Base-by-base conservation (phyloP, 495 filamentous ascomycete species). In the Podospora bellae-mahoneyi region DNA sequence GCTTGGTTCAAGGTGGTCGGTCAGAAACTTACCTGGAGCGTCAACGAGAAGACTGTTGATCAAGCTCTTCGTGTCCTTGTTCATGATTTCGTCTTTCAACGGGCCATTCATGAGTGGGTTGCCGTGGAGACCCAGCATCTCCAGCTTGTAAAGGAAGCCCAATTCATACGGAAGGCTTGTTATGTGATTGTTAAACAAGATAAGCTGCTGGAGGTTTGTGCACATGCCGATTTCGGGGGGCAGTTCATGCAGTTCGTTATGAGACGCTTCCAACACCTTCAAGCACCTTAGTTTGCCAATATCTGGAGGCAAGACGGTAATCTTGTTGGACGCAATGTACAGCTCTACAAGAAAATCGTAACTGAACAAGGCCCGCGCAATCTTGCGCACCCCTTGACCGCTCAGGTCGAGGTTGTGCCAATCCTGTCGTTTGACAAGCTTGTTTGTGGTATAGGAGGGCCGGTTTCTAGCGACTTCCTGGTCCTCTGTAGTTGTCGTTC, bases 201-300 rank as follows among this genome's bases (percentile, higher is more conserved):
- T 80, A 1, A 99, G 84, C 55, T 86, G 85, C 74, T 89, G 89
- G 62, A 99, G 81, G 69, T 91, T 92, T 55, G 92, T 92, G 68
- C 97, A 90, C 93, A 98, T 98, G 70, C 95, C 96, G 63, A 98
- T 87, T 83, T 99, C 94, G 19, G 91, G 87, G 5, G 95, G 95
- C 7, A 99, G 82, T 73, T 91, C 89, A 7, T 83, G 86, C 26
- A 99, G 81, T 19, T 93, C 85, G 73, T 99, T 99, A 76, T 90
- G 85, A 0, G 96, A 97, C 4, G 93, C 83, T 78, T 99, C 93
- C 28, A 99, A 86, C 69, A 90, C 85, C 18, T 83, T 89, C 61
- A 99, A 80, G 58, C 88, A 86, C 67, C 93, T 87, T 65, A 99
- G 83, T 69, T 88, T 83, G 26, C 95, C 93, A 76, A 99, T 91